Percentiles rank a stretch among this genome's conserved stretches.
Evolutionary conservation across 2,329 filamentous ascomycete species (phyloP).

Genomic region (Eutypella sp.): DNA sequence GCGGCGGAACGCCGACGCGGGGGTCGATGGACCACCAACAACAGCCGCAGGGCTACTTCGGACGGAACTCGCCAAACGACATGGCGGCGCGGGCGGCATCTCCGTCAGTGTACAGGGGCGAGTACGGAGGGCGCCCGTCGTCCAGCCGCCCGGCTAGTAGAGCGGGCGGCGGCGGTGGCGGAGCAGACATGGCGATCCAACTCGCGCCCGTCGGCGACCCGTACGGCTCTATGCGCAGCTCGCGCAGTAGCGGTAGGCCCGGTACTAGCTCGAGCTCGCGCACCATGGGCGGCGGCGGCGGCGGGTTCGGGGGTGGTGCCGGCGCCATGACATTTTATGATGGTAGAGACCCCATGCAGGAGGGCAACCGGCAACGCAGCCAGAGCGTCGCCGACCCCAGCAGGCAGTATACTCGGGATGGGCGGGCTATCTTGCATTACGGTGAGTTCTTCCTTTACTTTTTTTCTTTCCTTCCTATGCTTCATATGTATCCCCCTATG

Average conservation of each 20-base stretch:
- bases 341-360: conserved; percentile 35
- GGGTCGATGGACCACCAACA: conserved; percentile 21
- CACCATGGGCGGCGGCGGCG: conserved; percentile 19
- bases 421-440: conserved; percentile 84
- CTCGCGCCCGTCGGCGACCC: conserved; percentile 55
- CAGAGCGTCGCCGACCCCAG: conserved; percentile 81
- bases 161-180: conserved; percentile 19
- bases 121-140: background rate
- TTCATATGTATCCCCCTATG: background rate
- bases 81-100: conserved; percentile 41
- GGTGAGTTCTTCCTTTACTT: conserved; percentile 58
- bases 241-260: conserved; percentile 42
- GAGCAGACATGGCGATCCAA: conserved; percentile 61
- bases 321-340: conserved; percentile 54
- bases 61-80: conserved; percentile 47
- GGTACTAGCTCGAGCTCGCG: conserved; percentile 37
- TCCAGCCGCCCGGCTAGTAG: conserved; percentile 45
- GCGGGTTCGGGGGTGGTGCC: background rate
- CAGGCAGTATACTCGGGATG: conserved; percentile 80
- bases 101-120: conserved; percentile 39
- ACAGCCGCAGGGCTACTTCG: conserved; percentile 45
- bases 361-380: conserved; percentile 56
- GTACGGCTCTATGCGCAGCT: conserved; percentile 46
- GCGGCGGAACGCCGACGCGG: conserved; percentile 37
- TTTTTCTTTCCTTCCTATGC: conserved; percentile 2